Conservation (phyloP, 202 grass and related monocot genomes). For the Tripidium arundinaceum region DNA sequence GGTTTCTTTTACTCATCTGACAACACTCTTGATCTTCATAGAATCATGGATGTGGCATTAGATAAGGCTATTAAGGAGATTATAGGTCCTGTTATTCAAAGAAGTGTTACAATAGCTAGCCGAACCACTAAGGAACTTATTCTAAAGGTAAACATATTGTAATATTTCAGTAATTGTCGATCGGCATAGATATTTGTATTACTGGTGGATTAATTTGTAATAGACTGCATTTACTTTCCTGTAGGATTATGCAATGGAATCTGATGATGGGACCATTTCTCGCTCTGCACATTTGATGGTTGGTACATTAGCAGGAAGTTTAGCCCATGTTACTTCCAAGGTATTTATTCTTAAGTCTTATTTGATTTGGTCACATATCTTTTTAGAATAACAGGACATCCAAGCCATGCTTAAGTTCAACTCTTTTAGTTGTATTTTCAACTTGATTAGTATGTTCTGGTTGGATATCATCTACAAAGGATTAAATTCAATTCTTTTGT, state of each 20-base stretch:
- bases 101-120: conserved; percentile 80
- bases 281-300: conserved; percentile 74
- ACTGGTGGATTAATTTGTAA: neutral
- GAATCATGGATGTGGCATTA: conserved; percentile 72
- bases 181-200: too few relatives aligned
- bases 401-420: too few relatives aligned
- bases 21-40: conserved; percentile 33
- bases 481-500: too few relatives aligned
- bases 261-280: conserved; percentile 57
- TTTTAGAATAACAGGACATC: too few relatives aligned
- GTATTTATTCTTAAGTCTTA: conserved; percentile 29
- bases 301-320: conserved; percentile 74
- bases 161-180: too few relatives aligned
- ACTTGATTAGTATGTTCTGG: too few relatives aligned
- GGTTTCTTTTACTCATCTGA: neutral
- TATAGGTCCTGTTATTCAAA: conserved; percentile 69
- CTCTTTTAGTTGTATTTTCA: too few relatives aligned
- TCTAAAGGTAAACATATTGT: too few relatives aligned
- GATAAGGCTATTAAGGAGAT: conserved; percentile 77
- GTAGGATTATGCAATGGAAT: conserved; percentile 73
- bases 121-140: conserved; percentile 85
- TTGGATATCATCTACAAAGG: too few relatives aligned
- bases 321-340: conserved; percentile 96
- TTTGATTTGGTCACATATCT: too few relatives aligned
- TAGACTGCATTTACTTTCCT: conserved; percentile 14